Conservation (phyloP, 495 filamentous ascomycete species). For the Talaromyces stipitatus region DNA sequence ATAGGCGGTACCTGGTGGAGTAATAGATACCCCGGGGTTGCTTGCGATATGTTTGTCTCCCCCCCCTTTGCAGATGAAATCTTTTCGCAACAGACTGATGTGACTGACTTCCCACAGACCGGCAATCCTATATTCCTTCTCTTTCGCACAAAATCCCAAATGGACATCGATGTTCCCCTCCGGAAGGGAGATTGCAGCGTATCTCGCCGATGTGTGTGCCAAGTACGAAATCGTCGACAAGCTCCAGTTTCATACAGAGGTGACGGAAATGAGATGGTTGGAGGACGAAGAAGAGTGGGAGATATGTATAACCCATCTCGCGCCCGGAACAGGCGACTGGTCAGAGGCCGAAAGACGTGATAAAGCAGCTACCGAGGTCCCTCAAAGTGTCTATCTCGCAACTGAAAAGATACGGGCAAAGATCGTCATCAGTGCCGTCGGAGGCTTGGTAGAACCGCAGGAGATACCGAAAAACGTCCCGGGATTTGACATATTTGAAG, state of each 20-base stretch:
- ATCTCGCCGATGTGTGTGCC: constrained; percentile 50
- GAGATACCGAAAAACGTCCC: constrained; percentile 42
- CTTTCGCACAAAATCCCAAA: constrained; percentile 49
- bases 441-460: constrained; percentile 46
- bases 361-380: constrained; percentile 22
- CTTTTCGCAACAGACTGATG: neutral
- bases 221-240: constrained; percentile 52
- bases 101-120: constrained; percentile 24
- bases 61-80: neutral
- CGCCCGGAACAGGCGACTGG: constrained; percentile 45
- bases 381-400: constrained; percentile 29
- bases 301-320: constrained; percentile 39
- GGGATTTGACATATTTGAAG: constrained; percentile 45
- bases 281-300: constrained; percentile 50
- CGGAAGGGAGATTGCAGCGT: constrained; percentile 49
- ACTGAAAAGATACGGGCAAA: constrained; percentile 45
- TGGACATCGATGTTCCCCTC: constrained; percentile 52
- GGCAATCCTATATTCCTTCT: constrained; percentile 55
- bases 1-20: constrained; percentile 65
- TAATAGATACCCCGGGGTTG: constrained; percentile 59
- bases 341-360: constrained; percentile 21
- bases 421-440: constrained; percentile 49
- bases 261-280: constrained; percentile 37
- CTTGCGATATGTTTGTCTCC: constrained; percentile 38
- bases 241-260: constrained; percentile 51